Conservation (phyloP, 441 rosid species). For the Omphalea diandra region DNA sequence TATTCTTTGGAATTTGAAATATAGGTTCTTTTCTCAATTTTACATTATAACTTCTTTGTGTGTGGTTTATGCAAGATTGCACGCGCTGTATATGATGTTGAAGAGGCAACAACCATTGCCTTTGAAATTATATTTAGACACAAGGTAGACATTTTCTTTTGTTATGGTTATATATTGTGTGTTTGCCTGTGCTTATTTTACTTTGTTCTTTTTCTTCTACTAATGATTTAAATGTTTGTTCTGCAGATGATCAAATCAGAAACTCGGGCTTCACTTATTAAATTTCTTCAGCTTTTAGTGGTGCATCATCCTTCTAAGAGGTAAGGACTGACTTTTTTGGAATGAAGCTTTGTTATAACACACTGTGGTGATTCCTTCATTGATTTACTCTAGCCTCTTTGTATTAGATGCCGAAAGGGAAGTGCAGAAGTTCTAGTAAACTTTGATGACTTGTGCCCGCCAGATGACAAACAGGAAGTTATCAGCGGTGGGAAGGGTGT, state of each 20-base stretch:
- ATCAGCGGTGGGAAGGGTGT: slow-evolving; percentile 37
- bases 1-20: slow-evolving; percentile 19
- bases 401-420: slow-evolving; percentile 88
- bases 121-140: slow-evolving; percentile 71
- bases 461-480: slow-evolving; percentile 40
- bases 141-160: slow-evolving; percentile 47
- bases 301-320: slow-evolving; percentile 92
- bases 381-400: slow-evolving; percentile 31
- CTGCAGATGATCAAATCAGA: slow-evolving; percentile 69
- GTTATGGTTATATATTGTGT: slow-evolving; percentile 5
- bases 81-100: slow-evolving; percentile 85
- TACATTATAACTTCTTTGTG: slow-evolving; percentile 24
- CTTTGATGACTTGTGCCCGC: slow-evolving; percentile 72
- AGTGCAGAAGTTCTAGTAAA: slow-evolving; percentile 82
- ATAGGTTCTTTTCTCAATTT: background rate
- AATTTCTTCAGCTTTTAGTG: slow-evolving; percentile 82
- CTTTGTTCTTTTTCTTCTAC: slow-evolving; percentile 1
- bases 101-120: slow-evolving; percentile 81
- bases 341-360: slow-evolving; percentile 15
- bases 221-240: slow-evolving; percentile 17
- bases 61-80: slow-evolving; percentile 54
- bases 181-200: background rate
- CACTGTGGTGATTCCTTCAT: slow-evolving; percentile 30
- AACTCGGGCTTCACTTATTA: slow-evolving; percentile 75
- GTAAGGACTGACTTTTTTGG: slow-evolving; percentile 35